Conservation (phyloP, 805 yeast species). For the Ogataea saltuana region DNA sequence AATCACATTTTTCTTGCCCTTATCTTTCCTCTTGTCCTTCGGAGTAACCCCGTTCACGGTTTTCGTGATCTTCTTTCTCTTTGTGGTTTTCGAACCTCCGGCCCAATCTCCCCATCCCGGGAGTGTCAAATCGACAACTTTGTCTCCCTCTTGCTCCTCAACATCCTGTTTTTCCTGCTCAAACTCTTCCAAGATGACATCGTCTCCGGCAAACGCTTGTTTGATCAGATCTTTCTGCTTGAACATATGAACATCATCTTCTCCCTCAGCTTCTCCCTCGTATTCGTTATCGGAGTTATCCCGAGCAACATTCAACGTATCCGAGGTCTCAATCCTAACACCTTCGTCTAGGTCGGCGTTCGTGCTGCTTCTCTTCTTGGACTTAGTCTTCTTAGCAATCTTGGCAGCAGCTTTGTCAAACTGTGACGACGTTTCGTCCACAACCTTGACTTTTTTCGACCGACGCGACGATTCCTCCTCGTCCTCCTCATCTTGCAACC, state of each 20-base stretch:
- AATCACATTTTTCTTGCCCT: slow-evolving; percentile 74
- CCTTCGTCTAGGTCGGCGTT: slow-evolving; percentile 40
- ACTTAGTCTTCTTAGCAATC: slow-evolving; percentile 37
- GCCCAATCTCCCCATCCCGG: slow-evolving; percentile 99
- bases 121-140: slow-evolving; percentile 78
- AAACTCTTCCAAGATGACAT: slow-evolving; percentile 75
- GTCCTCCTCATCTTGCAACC: slow-evolving; percentile 40
- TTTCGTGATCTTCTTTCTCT: slow-evolving; percentile 59
- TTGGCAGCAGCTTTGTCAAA: slow-evolving; percentile 49
- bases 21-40: slow-evolving; percentile 74
- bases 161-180: slow-evolving; percentile 70
- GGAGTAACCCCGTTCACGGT: slow-evolving; percentile 76
- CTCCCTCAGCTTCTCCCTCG: slow-evolving; percentile 48
- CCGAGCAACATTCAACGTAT: slow-evolving; percentile 44
- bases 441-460: slow-evolving; percentile 47
- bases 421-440: slow-evolving; percentile 52
- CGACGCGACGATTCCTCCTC: slow-evolving; percentile 27
- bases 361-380: slow-evolving; percentile 36
- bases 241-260: slow-evolving; percentile 53
- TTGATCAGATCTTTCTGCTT: slow-evolving; percentile 79
- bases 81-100: slow-evolving; percentile 53
- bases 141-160: slow-evolving; percentile 77
- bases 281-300: slow-evolving; percentile 38
- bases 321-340: slow-evolving; percentile 47
- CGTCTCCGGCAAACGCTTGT: slow-evolving; percentile 97